These are phyloP conservation scores for Rhizomucor pusillus DNA, from an alignment of 371 early-diverging fungal genomes.

Conservation along the genomic window DNA sequence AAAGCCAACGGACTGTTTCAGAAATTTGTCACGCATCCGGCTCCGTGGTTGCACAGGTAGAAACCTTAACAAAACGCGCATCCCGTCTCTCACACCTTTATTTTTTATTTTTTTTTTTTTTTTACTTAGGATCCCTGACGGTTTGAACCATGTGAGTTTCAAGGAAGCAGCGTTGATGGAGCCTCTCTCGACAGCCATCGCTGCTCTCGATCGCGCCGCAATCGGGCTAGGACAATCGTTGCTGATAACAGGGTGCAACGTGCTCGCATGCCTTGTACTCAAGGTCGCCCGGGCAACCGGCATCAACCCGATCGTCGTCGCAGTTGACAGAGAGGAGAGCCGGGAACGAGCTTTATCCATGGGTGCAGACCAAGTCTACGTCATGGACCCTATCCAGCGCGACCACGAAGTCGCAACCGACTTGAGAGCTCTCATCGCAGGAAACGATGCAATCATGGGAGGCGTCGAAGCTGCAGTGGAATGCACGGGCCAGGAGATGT, in stretches of 20 bases:
- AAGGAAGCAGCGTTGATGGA: constrained; percentile 11
- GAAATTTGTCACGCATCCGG: constrained; percentile 11
- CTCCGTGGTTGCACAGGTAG: constrained; percentile 13
- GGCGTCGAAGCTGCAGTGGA: constrained; percentile 6
- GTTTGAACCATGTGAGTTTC: constrained; percentile 2
- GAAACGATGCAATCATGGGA: constrained; percentile 5
- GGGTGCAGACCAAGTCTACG: constrained; percentile 5
- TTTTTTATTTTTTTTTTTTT: no score
- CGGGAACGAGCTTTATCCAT: background rate
- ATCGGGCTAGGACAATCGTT: constrained; percentile 7
- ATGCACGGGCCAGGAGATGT: constrained; percentile 1
- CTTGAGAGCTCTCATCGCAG: no score
- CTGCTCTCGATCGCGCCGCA: constrained; percentile 7
- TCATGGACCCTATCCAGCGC: constrained; percentile 2
- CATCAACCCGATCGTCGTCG: constrained; percentile 4
- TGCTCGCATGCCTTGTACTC: constrained; percentile 1
- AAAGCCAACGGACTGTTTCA: constrained; percentile 2
- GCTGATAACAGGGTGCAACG: constrained; percentile 3
- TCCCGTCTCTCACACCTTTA: no score
- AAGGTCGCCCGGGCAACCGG: constrained; percentile 10
- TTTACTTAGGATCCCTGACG: constrained; percentile 4
- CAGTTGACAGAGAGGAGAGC: background rate
- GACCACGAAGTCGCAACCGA: background rate
- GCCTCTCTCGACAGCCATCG: constrained; percentile 8
- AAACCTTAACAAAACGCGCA: background rate